These are phyloP conservation scores for Gossypium trilobum DNA, from an alignment of 441 rosid genomes.

Conservation along the genomic window DNA sequence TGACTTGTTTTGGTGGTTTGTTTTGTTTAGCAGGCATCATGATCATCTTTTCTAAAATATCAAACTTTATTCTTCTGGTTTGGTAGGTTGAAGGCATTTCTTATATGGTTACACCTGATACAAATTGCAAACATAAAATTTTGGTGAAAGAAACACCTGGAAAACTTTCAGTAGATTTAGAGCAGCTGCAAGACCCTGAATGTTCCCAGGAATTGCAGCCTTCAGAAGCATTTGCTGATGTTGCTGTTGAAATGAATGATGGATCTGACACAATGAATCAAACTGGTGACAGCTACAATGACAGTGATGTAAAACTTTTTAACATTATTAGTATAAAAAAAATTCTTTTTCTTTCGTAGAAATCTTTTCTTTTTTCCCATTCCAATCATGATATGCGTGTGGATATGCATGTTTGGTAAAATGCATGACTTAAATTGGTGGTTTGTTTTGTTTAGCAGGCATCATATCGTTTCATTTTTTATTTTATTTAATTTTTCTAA, in stretches of 20 bases:
- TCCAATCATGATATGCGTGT: neutral
- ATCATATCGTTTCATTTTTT: slow-evolving; percentile 4
- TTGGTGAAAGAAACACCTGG: slow-evolving; percentile 18
- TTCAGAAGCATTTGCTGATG: slow-evolving; percentile 25
- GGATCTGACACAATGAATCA: slow-evolving; percentile 21
- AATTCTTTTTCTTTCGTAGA: neutral
- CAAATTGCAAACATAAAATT: slow-evolving; percentile 25
- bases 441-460: neutral
- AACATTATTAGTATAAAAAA: neutral
- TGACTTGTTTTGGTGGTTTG: neutral
- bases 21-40: neutral
- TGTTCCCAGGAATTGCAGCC: slow-evolving; percentile 18
- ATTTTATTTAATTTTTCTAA: neutral
- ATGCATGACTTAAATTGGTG: neutral
- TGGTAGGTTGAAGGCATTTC: slow-evolving; percentile 68
- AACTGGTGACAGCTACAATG: slow-evolving; percentile 23
- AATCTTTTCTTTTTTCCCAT: neutral
- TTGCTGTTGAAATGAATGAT: slow-evolving; percentile 27
- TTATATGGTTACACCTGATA: slow-evolving; percentile 35
- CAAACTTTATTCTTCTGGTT: slow-evolving; percentile 17
- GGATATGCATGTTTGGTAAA: neutral
- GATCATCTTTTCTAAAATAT: slow-evolving; percentile 10
- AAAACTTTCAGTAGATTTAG: slow-evolving; percentile 20
- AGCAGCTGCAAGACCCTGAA: slow-evolving; percentile 12
- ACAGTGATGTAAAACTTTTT: neutral